Evolutionary conservation across 2,329 filamentous ascomycete species (phyloP).

Genomic region (Fusarium marasasianum): DNA sequence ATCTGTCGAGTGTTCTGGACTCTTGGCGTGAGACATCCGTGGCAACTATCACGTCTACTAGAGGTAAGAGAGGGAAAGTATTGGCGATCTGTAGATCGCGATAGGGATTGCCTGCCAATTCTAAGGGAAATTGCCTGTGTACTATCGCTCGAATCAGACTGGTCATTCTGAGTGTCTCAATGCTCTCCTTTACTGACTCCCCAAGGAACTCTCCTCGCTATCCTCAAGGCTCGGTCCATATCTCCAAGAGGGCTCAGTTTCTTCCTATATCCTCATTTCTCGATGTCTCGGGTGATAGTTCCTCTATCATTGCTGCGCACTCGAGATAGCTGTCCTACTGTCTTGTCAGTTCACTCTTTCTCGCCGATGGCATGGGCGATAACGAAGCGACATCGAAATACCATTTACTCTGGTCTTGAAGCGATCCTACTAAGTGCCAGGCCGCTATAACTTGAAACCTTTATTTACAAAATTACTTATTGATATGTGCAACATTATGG

Average conservation of each 20-base stretch:
- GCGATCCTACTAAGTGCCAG: background rate
- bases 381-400: fast-evolving
- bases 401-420: background rate
- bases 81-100: background rate
- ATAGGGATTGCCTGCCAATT: background rate
- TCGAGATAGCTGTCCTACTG: background rate
- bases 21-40: background rate
- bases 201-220: too few relatives aligned
- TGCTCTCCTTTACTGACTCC: background rate
- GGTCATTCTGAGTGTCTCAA: background rate
- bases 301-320: background rate
- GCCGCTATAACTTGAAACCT: too few relatives aligned
- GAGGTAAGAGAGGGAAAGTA: background rate
- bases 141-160: too few relatives aligned
- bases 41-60: background rate
- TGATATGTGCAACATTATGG: background rate
- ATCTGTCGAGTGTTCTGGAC: background rate
- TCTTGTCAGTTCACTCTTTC: background rate
- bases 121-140: background rate
- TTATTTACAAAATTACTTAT: background rate
- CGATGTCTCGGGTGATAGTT: background rate
- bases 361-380: fast-evolving
- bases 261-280: background rate
- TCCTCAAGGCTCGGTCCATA: background rate
- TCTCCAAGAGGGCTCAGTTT: background rate